Evolutionary conservation across 2,329 filamentous ascomycete genomes (phyloP), one percentile per base, ranked within the genome.

Genomic region (Fusarium tanahbumbuense): DNA sequence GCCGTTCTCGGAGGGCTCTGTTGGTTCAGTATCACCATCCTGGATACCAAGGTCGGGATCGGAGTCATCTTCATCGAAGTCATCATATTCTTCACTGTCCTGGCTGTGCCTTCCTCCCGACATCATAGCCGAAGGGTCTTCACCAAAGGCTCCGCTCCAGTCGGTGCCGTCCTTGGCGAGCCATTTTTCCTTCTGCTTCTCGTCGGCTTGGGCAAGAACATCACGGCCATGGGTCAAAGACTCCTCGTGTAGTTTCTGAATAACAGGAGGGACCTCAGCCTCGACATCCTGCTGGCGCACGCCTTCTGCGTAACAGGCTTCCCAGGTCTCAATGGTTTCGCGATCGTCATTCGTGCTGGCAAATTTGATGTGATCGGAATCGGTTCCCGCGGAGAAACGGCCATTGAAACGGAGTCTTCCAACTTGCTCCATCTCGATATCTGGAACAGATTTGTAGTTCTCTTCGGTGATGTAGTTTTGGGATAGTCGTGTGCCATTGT

Each of bases 251-350:
- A 97, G 83, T 73, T 91, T 86, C 78, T 92, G 88, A 0, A 95
- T 86, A 13, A 87, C 81, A 1, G 90, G 88, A 0, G 94, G 93
- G 1, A 97, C 84, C 75, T 97, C 91, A 25, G 89, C 86, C 12
- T 87, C 83, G 1, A 98, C 93, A 28, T 89, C 86, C 58, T 90
- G 87, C 16, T 85, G 81, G 4, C 96, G 89, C 0, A 97, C 93
- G 15, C 95, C 95, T 79, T 98, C 94, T 0, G 93, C 89, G 42
- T 92, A 88, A 78, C 95, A 98, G 1, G 94, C 93, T 79, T 98
- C 94, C 93, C 94, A 98, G 0, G 92, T 92, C 81, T 98, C 95
- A 70, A 93, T 97, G 0, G 94, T 98, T 83, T 98, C 96, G 32
- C 95, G 91, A 2, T 92, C 91, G 77, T 97, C 90, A 75, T 97